A percentile compares a stretch with the other conserved stretches of the same genome.
Evolutionary conservation across 2,329 filamentous ascomycete genomes (phyloP).

Genomic region (Xylaria multiplex): DNA sequence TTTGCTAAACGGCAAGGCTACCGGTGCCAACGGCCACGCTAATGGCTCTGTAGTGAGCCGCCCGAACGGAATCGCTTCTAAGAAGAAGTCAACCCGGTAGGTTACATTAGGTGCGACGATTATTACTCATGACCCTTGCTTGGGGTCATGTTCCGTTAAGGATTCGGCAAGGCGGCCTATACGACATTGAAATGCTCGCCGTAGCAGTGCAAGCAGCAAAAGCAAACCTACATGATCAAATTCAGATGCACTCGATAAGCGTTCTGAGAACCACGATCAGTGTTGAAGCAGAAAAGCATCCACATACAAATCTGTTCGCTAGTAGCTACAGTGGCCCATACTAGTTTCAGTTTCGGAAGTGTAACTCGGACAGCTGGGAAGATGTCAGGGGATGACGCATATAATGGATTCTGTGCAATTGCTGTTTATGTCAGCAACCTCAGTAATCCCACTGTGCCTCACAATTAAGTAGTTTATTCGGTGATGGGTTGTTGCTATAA

Average conservation of each 20-base stretch:
- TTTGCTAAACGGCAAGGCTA: conserved; percentile 44
- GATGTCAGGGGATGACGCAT: neutral
- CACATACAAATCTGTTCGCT: conserved; percentile 38
- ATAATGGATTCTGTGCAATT: neutral
- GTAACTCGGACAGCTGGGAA: conserved; percentile 4
- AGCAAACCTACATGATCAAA: neutral
- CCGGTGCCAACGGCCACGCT: conserved; percentile 41
- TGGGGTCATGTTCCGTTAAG: conserved; percentile 30
- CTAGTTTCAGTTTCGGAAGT: neutral
- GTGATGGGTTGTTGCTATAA: conserved; percentile 5
- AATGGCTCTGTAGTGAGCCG: conserved; percentile 42
- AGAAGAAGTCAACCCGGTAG: conserved; percentile 44
- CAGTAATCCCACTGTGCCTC: neutral
- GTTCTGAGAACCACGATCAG: neutral
- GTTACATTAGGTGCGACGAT: conserved; percentile 8
- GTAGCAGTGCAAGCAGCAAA: conserved; percentile 7
- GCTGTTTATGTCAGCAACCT: neutral
- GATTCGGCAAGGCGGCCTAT: conserved; percentile 24
- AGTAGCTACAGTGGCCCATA: conserved; percentile 31
- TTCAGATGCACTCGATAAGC: neutral
- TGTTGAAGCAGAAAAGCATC: neutral
- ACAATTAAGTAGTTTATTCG: conserved; percentile 1
- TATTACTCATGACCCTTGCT: conserved; percentile 35
- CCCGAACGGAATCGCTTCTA: conserved; percentile 39
- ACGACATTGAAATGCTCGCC: conserved; percentile 27